Evolutionary conservation across 2,329 filamentous ascomycete genomes (phyloP), one percentile per base, ranked within the genome.

Genomic region (Stachybotrys elegans): DNA sequence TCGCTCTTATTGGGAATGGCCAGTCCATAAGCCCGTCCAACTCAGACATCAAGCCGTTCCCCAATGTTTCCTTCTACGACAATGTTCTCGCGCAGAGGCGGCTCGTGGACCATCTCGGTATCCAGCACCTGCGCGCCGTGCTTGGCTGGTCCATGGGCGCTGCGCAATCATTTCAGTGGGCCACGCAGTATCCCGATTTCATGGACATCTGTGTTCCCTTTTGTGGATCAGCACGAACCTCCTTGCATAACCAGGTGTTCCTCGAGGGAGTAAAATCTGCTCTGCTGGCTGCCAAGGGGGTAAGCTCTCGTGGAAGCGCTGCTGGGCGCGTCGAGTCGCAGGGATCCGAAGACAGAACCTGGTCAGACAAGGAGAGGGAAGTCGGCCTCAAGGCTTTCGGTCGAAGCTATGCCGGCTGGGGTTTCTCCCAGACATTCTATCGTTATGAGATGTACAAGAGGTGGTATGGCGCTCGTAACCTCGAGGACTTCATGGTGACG

Each of bases 361-460:
- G 65, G 65, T 56, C 57, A 4, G 82, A 67, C 62, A 69, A 51
- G 68, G 54, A 66, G 54, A 56, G 64, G 54, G 22, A 55, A 51
- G 40, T 56, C 22, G 58, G 73, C 45, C 57, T 92, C 32, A 89
- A 84, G 55, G 86, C 87, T 0, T 77, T 92, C 45, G 85, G 77
- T 0, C 73, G 85, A 36, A 86, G 82, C 0, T 93, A 93, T 62
- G 86, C 87, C 2, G 87, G 86, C 1, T 93, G 81, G 86, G 87
- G 88, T 0, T 86, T 92, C 55, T 86, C 81, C 42, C 86, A 91
- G 55, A 75, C 84, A 0, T 92, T 91, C 56, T 92, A 92, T 55
- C 75, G 87, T 2, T 71, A 88, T 51, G 82, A 75, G 57, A 47
- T 88, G n/a, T 84, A 84, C 58, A 78, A 86, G 58, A 81, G 62